Conservation (phyloP, 768 basidiomycete genomes). For the Hypsizygus marmoreus region DNA sequence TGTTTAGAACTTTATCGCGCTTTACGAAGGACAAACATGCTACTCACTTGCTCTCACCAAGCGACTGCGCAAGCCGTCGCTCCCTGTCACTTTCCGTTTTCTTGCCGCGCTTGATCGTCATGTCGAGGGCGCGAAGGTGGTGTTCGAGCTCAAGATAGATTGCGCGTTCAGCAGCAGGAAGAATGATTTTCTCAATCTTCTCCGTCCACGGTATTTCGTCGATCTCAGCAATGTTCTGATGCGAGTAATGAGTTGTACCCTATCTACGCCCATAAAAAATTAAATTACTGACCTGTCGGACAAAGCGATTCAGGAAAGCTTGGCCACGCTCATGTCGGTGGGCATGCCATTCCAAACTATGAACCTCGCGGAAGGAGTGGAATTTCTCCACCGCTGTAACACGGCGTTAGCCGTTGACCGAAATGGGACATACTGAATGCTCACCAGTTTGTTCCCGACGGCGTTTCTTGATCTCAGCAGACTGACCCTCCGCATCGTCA, state of each 20-base stretch:
- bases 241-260: constrained; percentile 8
- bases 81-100: constrained; percentile 85
- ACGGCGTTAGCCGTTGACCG: constrained; percentile 17
- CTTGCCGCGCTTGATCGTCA: constrained; percentile 67
- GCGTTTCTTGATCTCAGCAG: constrained; percentile 76
- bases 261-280: not conserved
- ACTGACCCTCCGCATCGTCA: constrained; percentile 82
- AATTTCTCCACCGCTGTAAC: constrained; percentile 81
- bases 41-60: constrained; percentile 86
- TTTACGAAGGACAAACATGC: not conserved
- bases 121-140: constrained; percentile 86
- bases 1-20: too few relatives aligned
- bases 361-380: constrained; percentile 95
- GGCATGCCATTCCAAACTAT: constrained; percentile 89
- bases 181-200: constrained; percentile 61
- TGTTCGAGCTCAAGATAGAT: constrained; percentile 96
- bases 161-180: constrained; percentile 91
- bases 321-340: constrained; percentile 85
- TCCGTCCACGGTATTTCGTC: constrained; percentile 87
- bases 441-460: constrained; percentile 82
- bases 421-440: constrained; percentile 9
- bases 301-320: constrained; percentile 76
- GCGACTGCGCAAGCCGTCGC: constrained; percentile 80
- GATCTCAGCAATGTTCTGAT: constrained; percentile 92
- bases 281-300: constrained; percentile 71